Conservation (phyloP, 2,329 filamentous ascomycete species). For the Parascedosporium putredinis region DNA sequence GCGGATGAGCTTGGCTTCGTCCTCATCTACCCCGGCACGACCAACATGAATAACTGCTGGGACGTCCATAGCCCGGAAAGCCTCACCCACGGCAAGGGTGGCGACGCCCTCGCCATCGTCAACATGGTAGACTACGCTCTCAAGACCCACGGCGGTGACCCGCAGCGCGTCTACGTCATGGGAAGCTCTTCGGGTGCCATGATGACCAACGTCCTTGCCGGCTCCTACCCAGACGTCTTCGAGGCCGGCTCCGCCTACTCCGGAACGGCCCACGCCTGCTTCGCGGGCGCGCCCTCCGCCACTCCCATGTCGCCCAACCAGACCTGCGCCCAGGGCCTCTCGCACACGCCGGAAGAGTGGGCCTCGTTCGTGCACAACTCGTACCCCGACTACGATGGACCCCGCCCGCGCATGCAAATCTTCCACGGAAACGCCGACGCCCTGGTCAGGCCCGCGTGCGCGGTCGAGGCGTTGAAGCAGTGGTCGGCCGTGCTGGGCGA, state of each 20-base stretch:
- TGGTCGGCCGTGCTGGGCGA: slow-evolving; percentile 41
- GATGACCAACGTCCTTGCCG: slow-evolving; percentile 41
- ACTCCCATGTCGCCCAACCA: slow-evolving; percentile 30
- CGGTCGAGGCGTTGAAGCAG: slow-evolving; percentile 46
- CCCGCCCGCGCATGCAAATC: slow-evolving; percentile 7
- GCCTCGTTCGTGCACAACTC: slow-evolving; percentile 30
- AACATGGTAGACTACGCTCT: slow-evolving; percentile 49
- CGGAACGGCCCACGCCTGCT: slow-evolving; percentile 32
- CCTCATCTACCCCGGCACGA: slow-evolving; percentile 44
- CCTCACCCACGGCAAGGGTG: slow-evolving; percentile 44
- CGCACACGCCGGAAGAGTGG: slow-evolving; percentile 26
- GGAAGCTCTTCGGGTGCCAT: slow-evolving; percentile 37
- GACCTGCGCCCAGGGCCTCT: slow-evolving; percentile 5
- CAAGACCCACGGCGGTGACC: slow-evolving; percentile 38
- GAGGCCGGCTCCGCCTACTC: slow-evolving; percentile 39
- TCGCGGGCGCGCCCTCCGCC: slow-evolving; percentile 36
- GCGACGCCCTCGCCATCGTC: slow-evolving; percentile 43
- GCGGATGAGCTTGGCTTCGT: slow-evolving; percentile 31
- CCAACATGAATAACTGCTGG: slow-evolving; percentile 42
- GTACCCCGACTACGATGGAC: slow-evolving; percentile 33
- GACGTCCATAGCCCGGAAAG: slow-evolving; percentile 41
- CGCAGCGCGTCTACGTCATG: slow-evolving; percentile 40
- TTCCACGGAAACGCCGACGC: slow-evolving; percentile 11
- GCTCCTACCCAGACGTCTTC: slow-evolving; percentile 44
- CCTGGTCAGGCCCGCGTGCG: slow-evolving; percentile 42